These are phyloP conservation scores for Trichoderma asperellum DNA, from an alignment of 2,329 filamentous ascomycete genomes.

Conservation along the genomic window DNA sequence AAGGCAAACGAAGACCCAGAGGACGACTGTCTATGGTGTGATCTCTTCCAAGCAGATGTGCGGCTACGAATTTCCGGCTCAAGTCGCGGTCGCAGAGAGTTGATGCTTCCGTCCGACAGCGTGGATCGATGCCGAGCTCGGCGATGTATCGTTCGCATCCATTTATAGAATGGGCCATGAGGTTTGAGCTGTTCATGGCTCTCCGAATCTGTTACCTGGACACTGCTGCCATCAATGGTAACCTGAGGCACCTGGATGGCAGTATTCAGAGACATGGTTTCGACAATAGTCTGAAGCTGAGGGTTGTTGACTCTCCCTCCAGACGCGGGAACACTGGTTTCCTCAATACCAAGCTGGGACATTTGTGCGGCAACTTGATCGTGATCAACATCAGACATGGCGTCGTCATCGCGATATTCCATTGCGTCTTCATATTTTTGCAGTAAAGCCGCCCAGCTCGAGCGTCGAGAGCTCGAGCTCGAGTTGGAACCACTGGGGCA, in stretches of 20 bases:
- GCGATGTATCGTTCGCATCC: constrained; percentile 71
- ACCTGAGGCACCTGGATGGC: constrained; percentile 35
- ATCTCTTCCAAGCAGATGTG: constrained; percentile 24
- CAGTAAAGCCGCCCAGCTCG: constrained; percentile 24
- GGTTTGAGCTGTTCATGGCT: constrained; percentile 28
- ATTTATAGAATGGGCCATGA: constrained; percentile 65
- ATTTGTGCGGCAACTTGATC: constrained; percentile 39
- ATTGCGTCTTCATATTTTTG: constrained; percentile 30
- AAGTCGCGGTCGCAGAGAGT: not conserved
- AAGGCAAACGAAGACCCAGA: constrained; percentile 78
- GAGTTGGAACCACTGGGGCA: constrained; percentile 14
- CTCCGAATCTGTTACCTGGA: constrained; percentile 19
- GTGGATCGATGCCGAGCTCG: constrained; percentile 51
- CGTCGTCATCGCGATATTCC: constrained; percentile 34
- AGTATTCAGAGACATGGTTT: not conserved
- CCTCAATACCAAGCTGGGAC: constrained; percentile 36
- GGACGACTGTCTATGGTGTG: constrained; percentile 60
- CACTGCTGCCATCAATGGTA: constrained; percentile 34
- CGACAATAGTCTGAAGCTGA: constrained; percentile 16
- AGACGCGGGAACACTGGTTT: constrained; percentile 43
- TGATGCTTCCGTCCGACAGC: constrained; percentile 3
- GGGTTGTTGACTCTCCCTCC: constrained; percentile 44
- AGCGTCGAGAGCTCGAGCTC: constrained; percentile 24
- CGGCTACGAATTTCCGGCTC: not conserved
- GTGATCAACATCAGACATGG: not conserved